These are phyloP conservation scores for Fusarium sp. DNA, from an alignment of 2,329 filamentous ascomycete genomes.

Conservation along the genomic window DNA sequence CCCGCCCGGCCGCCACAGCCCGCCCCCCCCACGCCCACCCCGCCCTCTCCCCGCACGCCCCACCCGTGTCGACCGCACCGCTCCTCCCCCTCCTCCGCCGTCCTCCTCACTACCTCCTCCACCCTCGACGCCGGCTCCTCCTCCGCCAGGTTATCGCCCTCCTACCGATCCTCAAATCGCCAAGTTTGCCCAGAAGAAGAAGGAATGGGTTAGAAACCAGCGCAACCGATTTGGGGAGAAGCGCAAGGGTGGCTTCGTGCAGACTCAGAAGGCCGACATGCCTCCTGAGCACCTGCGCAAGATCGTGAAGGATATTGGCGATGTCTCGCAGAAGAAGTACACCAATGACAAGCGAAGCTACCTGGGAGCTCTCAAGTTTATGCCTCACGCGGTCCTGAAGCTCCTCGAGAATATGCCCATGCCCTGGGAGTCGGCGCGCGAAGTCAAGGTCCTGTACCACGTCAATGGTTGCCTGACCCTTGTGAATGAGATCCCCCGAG, in stretches of 20 bases:
- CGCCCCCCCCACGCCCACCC: too few species aligned
- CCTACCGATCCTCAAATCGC: constrained; percentile 85
- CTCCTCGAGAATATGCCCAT: constrained; percentile 99
- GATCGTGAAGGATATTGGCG: constrained; percentile 97
- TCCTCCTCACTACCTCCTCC: constrained; percentile 69
- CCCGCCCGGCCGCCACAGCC: too few species aligned
- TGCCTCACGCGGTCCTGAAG: constrained; percentile 98
- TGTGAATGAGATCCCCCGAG: constrained; percentile 95
- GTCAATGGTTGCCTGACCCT: constrained; percentile 97
- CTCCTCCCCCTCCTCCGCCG: constrained; percentile 68
- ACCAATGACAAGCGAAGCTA: constrained; percentile 99
- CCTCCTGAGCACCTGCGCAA: constrained; percentile 98
- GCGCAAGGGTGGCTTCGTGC: constrained; percentile 94
- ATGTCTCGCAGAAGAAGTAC: constrained; percentile 99
- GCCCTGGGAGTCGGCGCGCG: constrained; percentile 96
- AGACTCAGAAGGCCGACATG: constrained; percentile 99
- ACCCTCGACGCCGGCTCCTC: constrained; percentile 72
- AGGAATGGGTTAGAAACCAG: constrained; percentile 94
- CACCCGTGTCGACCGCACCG: too few species aligned
- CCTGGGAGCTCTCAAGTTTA: constrained; percentile 96
- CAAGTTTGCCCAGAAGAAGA: constrained; percentile 99
- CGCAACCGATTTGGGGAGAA: constrained; percentile 97
- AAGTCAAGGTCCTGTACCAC: constrained; percentile 98
- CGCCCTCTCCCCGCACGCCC: too few species aligned
- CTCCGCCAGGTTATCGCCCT: constrained; percentile 87